Evolutionary conservation across 1,139 yeast species (phyloP), one percentile per base, ranked within the genome.

Genomic region (Citeromyces siamensis): DNA sequence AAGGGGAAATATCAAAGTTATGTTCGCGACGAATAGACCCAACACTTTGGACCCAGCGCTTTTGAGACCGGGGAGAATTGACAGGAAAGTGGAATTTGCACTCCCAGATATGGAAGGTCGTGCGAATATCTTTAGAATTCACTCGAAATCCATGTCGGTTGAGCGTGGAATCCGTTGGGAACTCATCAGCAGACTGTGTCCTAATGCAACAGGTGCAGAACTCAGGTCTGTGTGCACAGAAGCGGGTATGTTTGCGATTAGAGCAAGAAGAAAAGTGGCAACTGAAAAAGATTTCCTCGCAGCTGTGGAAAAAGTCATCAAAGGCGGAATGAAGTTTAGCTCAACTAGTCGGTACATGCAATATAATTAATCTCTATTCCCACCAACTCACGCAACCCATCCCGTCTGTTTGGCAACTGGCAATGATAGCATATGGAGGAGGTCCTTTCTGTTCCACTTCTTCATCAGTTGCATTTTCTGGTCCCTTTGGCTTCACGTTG

Each of bases 91-190:
- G 34, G 98, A 90, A 59, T 93, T 90, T 56, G 80, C 94, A 8
- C 65, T 90, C 50, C 98, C 99, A 6, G 98, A 90, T 55, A 67
- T 90, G 45, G 98, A 90, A 57, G 98, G 98, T 37, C 77, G 98
- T 50, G 96, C 98, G 36, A 88, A 88, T 55, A 90, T 90, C 52
- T 85, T 93, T 71, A 74, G 96, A 54, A 90, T 90, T 53, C 99
- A 90, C 59, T 81, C 97, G 29, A 90, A 88, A 62, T 77, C 95
- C 38, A 90, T 90, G 98, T 82, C 95, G 51, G 90, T 86, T 47
- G 98, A 90, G 59, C 78, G 95, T 55, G 94, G 85, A 50, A 90
- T 90, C 43, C 79, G 98, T 61, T 90, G 98, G 98, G 98, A 90
- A 60, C 72, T 90, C 53, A 90, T 90, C 52, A 86, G 97, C 17